Evolutionary conservation across 768 basidiomycete genomes (phyloP).

Genomic region (Mycena sanguinolenta): DNA sequence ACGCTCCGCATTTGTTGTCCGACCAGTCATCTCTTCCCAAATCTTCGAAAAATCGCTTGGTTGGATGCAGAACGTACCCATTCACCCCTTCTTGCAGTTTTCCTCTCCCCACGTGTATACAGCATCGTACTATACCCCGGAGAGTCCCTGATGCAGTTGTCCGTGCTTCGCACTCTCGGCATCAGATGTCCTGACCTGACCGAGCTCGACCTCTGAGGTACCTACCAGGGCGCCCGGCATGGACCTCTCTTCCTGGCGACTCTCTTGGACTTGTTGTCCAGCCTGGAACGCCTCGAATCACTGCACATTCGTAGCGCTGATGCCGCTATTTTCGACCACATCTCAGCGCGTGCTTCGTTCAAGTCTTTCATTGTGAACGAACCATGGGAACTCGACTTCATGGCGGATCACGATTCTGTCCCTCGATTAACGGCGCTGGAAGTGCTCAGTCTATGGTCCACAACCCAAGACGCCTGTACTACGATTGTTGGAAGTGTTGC

Average conservation of each 20-base stretch:
- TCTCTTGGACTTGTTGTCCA: background rate
- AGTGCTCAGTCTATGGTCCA: background rate
- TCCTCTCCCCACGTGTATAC: background rate
- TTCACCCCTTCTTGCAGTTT: background rate
- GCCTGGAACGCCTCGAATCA: background rate
- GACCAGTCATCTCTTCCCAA: background rate
- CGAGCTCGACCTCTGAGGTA: background rate
- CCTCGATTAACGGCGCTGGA: background rate
- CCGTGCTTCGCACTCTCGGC: background rate
- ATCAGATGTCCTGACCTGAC: background rate
- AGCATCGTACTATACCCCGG: background rate
- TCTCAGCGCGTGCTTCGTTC: background rate
- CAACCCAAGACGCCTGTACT: background rate
- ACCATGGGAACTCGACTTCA: background rate
- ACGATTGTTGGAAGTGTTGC: background rate
- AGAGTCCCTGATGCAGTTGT: background rate
- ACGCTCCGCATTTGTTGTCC: background rate
- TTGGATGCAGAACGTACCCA: background rate
- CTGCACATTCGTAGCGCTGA: background rate
- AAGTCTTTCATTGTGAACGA: background rate
- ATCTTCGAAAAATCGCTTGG: background rate
- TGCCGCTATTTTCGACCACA: background rate
- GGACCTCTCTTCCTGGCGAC: background rate
- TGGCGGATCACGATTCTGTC: background rate
- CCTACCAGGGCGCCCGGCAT: too few relatives aligned